Evolutionary conservation across 2,329 filamentous ascomycete species (phyloP), one percentile per base, ranked within the genome.

Genomic region (Talaromyces sp.): DNA sequence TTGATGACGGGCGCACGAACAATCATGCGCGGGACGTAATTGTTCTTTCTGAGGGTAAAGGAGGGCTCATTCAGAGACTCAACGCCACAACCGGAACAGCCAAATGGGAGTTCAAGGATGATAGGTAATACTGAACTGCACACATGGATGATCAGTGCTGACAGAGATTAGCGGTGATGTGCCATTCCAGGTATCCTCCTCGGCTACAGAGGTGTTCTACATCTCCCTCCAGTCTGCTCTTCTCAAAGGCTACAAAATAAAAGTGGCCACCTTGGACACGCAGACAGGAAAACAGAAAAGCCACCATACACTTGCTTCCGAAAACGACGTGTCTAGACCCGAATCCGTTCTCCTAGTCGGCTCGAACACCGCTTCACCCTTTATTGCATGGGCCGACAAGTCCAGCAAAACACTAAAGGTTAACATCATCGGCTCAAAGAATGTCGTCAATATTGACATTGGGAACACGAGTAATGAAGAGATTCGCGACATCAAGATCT

Each of bases 91-190:
- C 88, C 51, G 94, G 95, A 29, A 83, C 83, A 45, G 84, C 91
- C 1, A 86, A 91, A 51, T 98, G 95, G 94, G 90, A 92, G 74
- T 89, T 88, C 73, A 85, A 84, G 69, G 89, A 92, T 72, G 80
- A 78, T 56, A 85, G 83, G 84, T 85, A 69, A 31, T 72, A 61
- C 43, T 34, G 15, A 19, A 38, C 13, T n/a, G 58, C 31, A 25
- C 22, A 36, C 7, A 29, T 58, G 36, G 17, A 38, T 31, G 40
- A 31, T 27, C 29, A 58, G 36, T 19, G 40, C 68, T 69, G 40
- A 68, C 40, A 31, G 22, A 65, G 67, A 70, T 79, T 64, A 89
- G 84, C 74, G 87, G 87, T 68, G 90, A 93, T 73, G 74, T 86
- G 34, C 90, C 92, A 3, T 87, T 94, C 68, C 91, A 95, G 77